Percentiles rank a stretch among this genome's conserved stretches.
Conservation (phyloP, 352 stramenopile genomes). For the Saprolegnia diclina region DNA sequence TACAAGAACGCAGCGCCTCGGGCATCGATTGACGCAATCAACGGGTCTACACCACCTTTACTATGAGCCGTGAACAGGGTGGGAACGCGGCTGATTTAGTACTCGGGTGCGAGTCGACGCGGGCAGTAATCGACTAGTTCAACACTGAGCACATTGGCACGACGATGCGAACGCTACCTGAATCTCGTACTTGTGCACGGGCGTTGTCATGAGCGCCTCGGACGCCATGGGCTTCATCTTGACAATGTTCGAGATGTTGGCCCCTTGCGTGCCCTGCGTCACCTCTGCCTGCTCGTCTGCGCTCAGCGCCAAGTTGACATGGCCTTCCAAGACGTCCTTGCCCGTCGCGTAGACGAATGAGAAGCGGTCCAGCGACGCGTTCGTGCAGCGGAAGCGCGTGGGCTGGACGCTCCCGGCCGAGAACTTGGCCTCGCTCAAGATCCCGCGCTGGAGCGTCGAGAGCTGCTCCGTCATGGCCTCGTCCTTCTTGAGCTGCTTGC, state of each 20-base stretch:
- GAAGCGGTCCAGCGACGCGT: not conserved
- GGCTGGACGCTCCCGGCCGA: constrained; percentile 20
- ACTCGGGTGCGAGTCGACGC: not conserved
- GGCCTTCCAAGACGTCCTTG: constrained; percentile 2
- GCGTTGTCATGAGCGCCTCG: not conserved
- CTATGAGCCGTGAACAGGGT: not conserved
- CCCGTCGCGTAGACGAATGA: constrained; percentile 17
- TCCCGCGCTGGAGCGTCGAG: constrained; percentile 19
- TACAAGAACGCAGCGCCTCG: constrained; percentile 12
- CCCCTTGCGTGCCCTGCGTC: constrained; percentile 20
- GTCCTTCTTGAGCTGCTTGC: constrained; percentile 26
- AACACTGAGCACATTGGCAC: not conserved
- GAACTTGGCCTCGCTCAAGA: constrained; percentile 19
- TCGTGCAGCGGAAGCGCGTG: constrained; percentile 13
- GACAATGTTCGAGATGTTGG: constrained; percentile 26
- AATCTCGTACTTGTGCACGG: constrained; percentile 26
- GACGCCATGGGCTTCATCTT: constrained; percentile 18
- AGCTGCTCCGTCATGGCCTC: not conserved
- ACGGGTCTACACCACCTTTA: not conserved
- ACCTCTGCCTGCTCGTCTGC: constrained; percentile 13
- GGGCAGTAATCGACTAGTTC: constrained; percentile 10
- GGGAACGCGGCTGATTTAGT: not conserved
- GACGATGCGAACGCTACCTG: not conserved
- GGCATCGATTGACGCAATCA: constrained; percentile 20
- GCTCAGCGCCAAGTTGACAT: constrained; percentile 3